Evolutionary conservation across 495 filamentous ascomycete genomes (phyloP).

Genomic region (Lasiosphaeria ovina): DNA sequence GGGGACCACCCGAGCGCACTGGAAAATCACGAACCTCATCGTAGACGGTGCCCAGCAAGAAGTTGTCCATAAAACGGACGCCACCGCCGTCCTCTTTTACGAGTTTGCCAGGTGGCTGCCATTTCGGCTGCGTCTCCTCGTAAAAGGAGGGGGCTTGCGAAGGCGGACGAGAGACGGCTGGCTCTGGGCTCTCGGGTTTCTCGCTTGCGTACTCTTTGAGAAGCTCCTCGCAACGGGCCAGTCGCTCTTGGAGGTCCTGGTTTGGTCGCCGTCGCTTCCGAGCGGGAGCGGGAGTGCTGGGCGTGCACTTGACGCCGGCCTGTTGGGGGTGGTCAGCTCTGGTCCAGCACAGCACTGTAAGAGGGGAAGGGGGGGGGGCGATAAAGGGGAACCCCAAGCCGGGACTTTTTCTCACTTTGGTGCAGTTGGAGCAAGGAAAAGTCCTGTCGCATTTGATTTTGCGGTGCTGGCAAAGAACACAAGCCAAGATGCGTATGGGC

Average conservation of each 20-base stretch:
- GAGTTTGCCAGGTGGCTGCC: conserved; percentile 42
- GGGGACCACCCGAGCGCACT: too few relatives aligned
- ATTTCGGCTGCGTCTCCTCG: conserved; percentile 30
- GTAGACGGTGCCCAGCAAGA: conserved; percentile 40
- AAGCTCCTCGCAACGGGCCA: conserved; percentile 48
- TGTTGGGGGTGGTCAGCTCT: conserved; percentile 18
- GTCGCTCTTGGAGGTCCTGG: conserved; percentile 48
- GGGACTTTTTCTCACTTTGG: conserved; percentile 38
- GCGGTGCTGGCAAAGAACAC: conserved; percentile 56
- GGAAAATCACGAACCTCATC: conserved; percentile 37
- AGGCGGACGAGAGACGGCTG: conserved; percentile 9
- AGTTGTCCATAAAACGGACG: conserved; percentile 46
- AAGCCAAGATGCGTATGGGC: conserved; percentile 37
- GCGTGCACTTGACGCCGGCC: conserved; percentile 46
- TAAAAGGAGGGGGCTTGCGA: conserved; percentile 14
- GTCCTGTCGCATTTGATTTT: conserved; percentile 70
- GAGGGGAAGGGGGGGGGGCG: not conserved
- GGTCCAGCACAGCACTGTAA: conserved; percentile 8
- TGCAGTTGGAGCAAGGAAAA: conserved; percentile 66
- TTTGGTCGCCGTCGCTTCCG: conserved; percentile 47
- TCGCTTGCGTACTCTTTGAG: conserved; percentile 45
- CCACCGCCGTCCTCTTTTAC: conserved; percentile 42
- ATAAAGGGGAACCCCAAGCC: not conserved
- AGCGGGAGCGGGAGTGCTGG: conserved; percentile 48
- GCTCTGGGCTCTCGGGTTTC: conserved; percentile 27